Evolutionary conservation across 352 stramenopile species (phyloP), one percentile per base, ranked within the genome.

Genomic region (Pythium volutum): DNA sequence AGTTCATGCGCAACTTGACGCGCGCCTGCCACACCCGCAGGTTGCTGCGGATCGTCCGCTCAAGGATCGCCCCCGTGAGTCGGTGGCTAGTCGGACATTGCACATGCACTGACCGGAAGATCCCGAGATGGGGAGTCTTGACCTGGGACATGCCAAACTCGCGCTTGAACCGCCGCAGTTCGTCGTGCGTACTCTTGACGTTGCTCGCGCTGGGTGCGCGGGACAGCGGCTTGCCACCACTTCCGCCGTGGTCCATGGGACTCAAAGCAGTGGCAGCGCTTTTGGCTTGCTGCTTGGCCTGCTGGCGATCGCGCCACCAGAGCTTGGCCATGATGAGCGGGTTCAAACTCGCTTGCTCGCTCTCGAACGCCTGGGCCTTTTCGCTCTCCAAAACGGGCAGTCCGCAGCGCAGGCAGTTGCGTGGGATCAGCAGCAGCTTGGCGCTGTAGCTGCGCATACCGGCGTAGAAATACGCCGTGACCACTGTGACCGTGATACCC

Each of bases 1-100:
- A 90, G 69, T 91, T 91, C 82, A 91, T 91, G 29, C 82, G 82
- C 22, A 91, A 66, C 56, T 91, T 91, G 6, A 89, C 76, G 4
- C 82, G 70, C 5, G 82, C 82, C 55, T 91, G 82, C 82, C 82
- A 91, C 16, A 91, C 82, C 6, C 82, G 78, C 16, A 91, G 51
- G 38, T 91, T 91, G 48, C 75, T 81, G 9, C 82, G 78, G 36
- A 91, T 77, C 7, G 78, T 89, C 8, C 82, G 78, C 50, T 88
- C 77, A 12, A 87, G 73, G 10, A 89, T 78, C 29, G 33, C 63
- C 11, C 78, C 80, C 8, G 55, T 75, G 0, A 91, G 69, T 8
- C 67, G 55, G 9, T 81, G 70, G 43, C 69, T 81, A 0, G 74
- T 73, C 16, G 80, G 80, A 33, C 82, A 91, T 16, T 77, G 62